Conservation (phyloP, 768 basidiomycete genomes). For the Pulveroboletus sp. region DNA sequence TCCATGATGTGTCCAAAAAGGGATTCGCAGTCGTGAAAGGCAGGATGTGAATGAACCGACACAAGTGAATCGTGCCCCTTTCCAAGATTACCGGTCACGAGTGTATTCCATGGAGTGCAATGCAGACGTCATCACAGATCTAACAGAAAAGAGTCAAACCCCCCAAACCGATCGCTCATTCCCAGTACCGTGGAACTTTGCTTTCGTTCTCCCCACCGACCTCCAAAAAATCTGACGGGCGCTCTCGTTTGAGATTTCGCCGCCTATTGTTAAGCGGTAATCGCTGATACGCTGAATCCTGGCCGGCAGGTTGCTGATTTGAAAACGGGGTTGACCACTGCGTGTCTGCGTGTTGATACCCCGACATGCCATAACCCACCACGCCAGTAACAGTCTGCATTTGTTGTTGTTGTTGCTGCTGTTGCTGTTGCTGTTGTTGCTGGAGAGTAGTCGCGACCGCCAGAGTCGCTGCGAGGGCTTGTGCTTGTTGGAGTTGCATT, state of each 20-base stretch:
- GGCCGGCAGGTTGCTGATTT: slow-evolving; percentile 61
- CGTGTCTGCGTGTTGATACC: slow-evolving; percentile 37
- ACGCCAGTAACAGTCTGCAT: slow-evolving; percentile 29
- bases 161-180: slow-evolving; percentile 36
- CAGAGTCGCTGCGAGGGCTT: slow-evolving; percentile 62
- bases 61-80: too few relatives aligned
- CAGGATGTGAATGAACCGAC: too few relatives aligned
- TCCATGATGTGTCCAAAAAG: too few relatives aligned
- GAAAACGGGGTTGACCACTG: slow-evolving; percentile 49
- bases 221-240: slow-evolving; percentile 82
- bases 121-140: slow-evolving; percentile 5
- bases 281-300: slow-evolving; percentile 86
- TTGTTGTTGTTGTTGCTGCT: slow-evolving; percentile 39
- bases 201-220: slow-evolving; percentile 58
- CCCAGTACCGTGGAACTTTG: slow-evolving; percentile 76
- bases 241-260: slow-evolving; percentile 71
- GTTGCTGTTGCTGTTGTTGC: slow-evolving; percentile 47
- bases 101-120: too few relatives aligned
- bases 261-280: slow-evolving; percentile 78
- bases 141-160: not conserved
- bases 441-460: slow-evolving; percentile 55
- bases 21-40: too few relatives aligned
- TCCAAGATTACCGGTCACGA: too few relatives aligned
- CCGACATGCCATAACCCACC: slow-evolving; percentile 41
- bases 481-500: slow-evolving; percentile 75